Conservation (phyloP, 2,329 filamentous ascomycete genomes). For the Ceratocystiopsis brevicomis region DNA sequence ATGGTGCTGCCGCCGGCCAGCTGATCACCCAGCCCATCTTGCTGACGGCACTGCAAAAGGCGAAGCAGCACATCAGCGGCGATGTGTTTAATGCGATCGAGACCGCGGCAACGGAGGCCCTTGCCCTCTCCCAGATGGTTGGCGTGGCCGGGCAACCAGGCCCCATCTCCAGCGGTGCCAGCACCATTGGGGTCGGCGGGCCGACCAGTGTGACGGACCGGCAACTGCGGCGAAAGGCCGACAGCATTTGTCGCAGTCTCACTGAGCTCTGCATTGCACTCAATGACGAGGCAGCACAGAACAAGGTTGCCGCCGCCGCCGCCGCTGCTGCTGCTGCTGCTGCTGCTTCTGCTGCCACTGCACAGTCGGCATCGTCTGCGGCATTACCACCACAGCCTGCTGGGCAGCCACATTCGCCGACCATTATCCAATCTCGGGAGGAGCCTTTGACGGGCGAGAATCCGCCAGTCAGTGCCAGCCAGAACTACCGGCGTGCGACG, state of each 20-base stretch:
- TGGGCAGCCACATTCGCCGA: no score
- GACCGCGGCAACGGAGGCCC: constrained; percentile 60
- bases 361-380: constrained; percentile 24
- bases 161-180: constrained; percentile 47
- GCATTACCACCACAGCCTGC: constrained; percentile 7
- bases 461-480: constrained; percentile 15
- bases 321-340: constrained; percentile 3
- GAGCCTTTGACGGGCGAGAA: constrained; percentile 1
- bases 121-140: constrained; percentile 61
- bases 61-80: constrained; percentile 46
- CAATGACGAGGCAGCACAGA: constrained; percentile 34
- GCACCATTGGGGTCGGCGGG: constrained; percentile 33
- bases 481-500: constrained; percentile 27
- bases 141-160: constrained; percentile 50
- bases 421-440: no score
- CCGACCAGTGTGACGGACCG: constrained; percentile 47
- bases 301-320: constrained; percentile 12
- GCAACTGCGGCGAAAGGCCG: constrained; percentile 73
- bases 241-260: constrained; percentile 78
- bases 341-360: constrained; percentile 15
- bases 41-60: constrained; percentile 62
- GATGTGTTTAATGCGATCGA: constrained; percentile 68
- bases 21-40: constrained; percentile 37
- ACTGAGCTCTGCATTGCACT: constrained; percentile 84
- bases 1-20: constrained; percentile 30